phyloP scores from a whole-genome alignment of 768 basidiomycete species.

The Macrolepiota albuminosa region DNA sequence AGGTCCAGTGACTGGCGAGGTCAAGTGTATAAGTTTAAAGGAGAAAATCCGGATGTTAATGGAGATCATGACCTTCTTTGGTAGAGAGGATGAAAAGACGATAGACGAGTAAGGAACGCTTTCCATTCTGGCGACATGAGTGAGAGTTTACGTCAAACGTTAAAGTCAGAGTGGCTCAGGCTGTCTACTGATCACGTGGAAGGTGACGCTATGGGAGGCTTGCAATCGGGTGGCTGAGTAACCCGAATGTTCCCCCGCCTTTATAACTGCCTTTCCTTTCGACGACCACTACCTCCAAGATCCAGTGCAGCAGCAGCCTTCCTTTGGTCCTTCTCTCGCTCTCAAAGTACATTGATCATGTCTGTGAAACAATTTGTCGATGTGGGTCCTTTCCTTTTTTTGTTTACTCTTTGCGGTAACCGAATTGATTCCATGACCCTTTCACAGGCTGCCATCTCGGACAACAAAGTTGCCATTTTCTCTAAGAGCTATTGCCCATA shows the following conservation, averaged over 20 bases:
- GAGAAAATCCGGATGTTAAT: too few species aligned
- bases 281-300: constrained; percentile 5
- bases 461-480: constrained; percentile 53
- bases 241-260: constrained; percentile 13
- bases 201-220: constrained; percentile 7
- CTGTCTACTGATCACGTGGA: constrained; percentile 5
- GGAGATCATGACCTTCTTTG: neutral
- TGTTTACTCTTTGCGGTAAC: neutral
- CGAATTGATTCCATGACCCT: constrained; percentile 1
- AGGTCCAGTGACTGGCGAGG: neutral
- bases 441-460: constrained; percentile 37
- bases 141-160: neutral
- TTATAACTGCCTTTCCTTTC: constrained; percentile 15
- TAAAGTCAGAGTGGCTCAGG: too few species aligned
- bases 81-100: neutral
- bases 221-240: constrained; percentile 11
- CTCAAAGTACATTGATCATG: constrained; percentile 27
- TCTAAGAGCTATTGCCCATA: constrained; percentile 57
- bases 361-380: constrained; percentile 39
- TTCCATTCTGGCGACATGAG: neutral
- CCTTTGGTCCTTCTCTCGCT: constrained; percentile 27
- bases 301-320: constrained; percentile 16
- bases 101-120: too few species aligned
- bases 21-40: neutral
- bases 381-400: constrained; percentile 19